A percentile compares a stretch with the other conserved stretches of the same genome.
Evolutionary conservation across 495 filamentous ascomycete genomes (phyloP).

Genomic region (Neurospora africana): DNA sequence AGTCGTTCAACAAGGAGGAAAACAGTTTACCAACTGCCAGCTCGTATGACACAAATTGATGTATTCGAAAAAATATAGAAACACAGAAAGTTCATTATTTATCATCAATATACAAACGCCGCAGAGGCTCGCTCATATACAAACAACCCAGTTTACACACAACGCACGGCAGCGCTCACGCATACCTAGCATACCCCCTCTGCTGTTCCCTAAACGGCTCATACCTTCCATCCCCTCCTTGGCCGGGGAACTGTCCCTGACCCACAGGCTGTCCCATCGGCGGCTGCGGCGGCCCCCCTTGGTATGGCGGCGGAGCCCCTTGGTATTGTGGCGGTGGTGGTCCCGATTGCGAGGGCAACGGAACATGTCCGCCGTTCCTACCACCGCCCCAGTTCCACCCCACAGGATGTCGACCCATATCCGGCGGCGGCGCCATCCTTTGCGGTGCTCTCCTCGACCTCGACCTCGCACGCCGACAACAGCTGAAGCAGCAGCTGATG

Average conservation of each 20-base stretch:
- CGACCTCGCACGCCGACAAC: slow-evolving; percentile 31
- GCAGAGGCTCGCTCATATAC: neutral
- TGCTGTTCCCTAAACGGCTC: neutral
- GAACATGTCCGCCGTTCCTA: neutral
- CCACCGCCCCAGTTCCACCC: neutral
- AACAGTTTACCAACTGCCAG: too few relatives aligned
- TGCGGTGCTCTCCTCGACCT: neutral
- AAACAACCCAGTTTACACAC: neutral
- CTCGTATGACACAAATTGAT: too few relatives aligned
- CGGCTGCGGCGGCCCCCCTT: neutral
- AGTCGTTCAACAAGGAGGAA: too few relatives aligned
- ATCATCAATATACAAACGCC: neutral
- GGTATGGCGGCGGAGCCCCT: neutral
- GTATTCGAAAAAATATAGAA: neutral
- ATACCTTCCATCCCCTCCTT: neutral
- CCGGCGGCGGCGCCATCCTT: slow-evolving; percentile 1
- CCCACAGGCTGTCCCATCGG: neutral
- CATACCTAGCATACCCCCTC: neutral
- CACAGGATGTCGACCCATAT: neutral
- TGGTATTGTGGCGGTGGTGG: neutral
- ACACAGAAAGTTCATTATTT: neutral
- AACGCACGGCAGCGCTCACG: neutral
- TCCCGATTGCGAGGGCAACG: neutral
- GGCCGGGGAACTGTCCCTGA: neutral
- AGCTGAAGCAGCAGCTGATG: slow-evolving; percentile 46